These are phyloP conservation scores for Mariannaea elegans DNA, from an alignment of 2,329 filamentous ascomycete genomes.

Conservation along the genomic window DNA sequence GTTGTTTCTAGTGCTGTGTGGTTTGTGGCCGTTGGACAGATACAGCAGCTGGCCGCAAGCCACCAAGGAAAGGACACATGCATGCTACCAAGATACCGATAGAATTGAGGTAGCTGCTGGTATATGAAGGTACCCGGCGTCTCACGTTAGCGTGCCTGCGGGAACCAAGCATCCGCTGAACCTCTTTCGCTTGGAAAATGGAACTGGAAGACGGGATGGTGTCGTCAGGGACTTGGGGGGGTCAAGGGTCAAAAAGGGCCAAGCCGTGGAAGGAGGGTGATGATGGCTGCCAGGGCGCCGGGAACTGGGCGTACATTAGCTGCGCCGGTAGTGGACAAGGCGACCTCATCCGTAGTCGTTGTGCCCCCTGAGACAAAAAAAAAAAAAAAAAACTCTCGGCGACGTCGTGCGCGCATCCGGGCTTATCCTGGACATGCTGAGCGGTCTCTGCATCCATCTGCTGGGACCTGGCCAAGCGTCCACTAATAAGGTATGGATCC, in stretches of 20 bases:
- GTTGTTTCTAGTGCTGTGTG: neutral
- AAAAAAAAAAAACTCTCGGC: conserved; percentile 29
- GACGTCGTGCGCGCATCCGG: conserved; percentile 26
- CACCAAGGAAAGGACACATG: neutral
- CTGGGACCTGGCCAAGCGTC: conserved; percentile 29
- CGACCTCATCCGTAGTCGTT: neutral
- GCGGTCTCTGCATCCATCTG: conserved; percentile 23
- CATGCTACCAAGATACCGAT: conserved; percentile 5
- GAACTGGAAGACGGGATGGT: conserved; percentile 1
- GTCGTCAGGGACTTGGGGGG: conserved; percentile 13
- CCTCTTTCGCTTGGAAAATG: neutral
- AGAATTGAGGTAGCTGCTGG: neutral
- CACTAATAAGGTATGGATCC: conserved; percentile 14
- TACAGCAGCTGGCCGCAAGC: neutral
- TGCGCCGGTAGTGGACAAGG: neutral
- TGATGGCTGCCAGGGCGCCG: neutral
- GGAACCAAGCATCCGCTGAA: conserved; percentile 5
- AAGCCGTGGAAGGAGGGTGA: neutral
- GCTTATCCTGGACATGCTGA: conserved; percentile 31
- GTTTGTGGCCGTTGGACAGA: conserved; percentile 1
- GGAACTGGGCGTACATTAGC: neutral
- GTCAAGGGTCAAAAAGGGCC: neutral
- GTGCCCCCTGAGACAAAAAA: neutral
- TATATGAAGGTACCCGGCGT: conserved; percentile 4
- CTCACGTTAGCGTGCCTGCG: conserved; percentile 4